Conservation (phyloP, 495 filamentous ascomycete genomes). For the Parachaetomium inaequale region DNA sequence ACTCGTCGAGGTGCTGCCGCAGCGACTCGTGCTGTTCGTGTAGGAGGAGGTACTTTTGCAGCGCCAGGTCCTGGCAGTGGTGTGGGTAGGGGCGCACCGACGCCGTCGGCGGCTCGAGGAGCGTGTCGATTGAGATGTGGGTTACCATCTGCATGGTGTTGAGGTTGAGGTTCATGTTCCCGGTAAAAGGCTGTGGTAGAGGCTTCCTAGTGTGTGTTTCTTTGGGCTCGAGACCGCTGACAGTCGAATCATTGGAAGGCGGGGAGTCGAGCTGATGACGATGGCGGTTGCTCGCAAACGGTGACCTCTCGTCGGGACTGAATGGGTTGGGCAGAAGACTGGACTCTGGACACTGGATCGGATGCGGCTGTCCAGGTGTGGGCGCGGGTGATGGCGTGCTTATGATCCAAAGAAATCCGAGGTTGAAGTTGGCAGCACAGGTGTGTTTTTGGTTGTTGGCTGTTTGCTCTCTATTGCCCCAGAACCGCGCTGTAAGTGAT, state of each 20-base stretch:
- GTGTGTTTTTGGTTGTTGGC: neutral
- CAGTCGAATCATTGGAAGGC: slow-evolving; percentile 20
- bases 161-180: slow-evolving; percentile 1
- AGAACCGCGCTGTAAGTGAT: neutral
- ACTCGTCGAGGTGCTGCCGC: slow-evolving; percentile 46
- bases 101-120: slow-evolving; percentile 22
- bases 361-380: neutral
- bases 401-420: slow-evolving; percentile 3
- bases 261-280: too few relatives aligned
- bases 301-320: neutral
- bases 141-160: slow-evolving; percentile 10
- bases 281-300: neutral
- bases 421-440: neutral
- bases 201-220: slow-evolving; percentile 7
- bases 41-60: slow-evolving; percentile 55
- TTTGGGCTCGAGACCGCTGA: slow-evolving; percentile 12
- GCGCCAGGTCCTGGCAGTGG: slow-evolving; percentile 46
- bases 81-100: slow-evolving; percentile 15
- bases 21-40: slow-evolving; percentile 55
- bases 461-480: slow-evolving; percentile 1
- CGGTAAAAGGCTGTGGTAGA: slow-evolving; percentile 2
- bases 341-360: neutral
- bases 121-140: slow-evolving; percentile 4
- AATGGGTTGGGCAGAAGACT: neutral
- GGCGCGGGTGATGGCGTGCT: slow-evolving; percentile 14